Evolutionary conservation across 208 protist species (phyloP).

Genomic region (Trypanosoma cruzi): DNA sequence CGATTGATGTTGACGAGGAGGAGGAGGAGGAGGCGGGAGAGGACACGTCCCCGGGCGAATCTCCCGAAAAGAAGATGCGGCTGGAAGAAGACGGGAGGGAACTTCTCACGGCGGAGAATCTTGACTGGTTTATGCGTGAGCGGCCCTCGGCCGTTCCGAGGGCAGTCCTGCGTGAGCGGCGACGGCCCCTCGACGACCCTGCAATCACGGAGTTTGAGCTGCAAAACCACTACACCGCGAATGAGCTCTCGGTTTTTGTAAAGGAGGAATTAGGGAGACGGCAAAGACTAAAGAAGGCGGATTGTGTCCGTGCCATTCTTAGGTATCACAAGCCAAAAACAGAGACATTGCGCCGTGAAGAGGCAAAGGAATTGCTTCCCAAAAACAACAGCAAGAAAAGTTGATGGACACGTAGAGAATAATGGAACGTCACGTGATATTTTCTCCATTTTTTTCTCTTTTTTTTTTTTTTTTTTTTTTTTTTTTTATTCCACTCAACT

Average conservation of each 20-base stretch:
- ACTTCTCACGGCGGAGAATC: constrained; percentile 74
- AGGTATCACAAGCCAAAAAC: constrained; percentile 8
- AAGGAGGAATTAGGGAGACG: constrained; percentile 29
- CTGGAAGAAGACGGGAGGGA: constrained; percentile 41
- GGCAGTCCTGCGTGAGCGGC: constrained; percentile 52
- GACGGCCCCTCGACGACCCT: constrained; percentile 46
- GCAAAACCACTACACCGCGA: constrained; percentile 74
- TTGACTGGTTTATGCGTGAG: constrained; percentile 68
- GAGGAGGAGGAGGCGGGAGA: neutral
- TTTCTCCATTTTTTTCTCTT: neutral
- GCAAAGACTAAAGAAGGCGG: constrained; percentile 17
- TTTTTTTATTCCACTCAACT: neutral
- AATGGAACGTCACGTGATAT: neutral
- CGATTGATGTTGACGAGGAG: constrained; percentile 38
- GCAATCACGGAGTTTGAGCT: constrained; percentile 79
- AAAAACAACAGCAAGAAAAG: neutral
- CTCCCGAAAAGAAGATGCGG: constrained; percentile 7
- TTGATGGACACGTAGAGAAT: neutral
- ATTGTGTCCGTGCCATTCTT: constrained; percentile 26
- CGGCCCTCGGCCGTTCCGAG: constrained; percentile 59
- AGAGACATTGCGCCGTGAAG: neutral
- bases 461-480: constrained; percentile 15
- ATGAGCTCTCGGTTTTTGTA: constrained; percentile 54
- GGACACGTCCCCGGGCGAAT: neutral
- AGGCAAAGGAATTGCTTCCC: constrained; percentile 2